These are phyloP conservation scores for Botrytis galanthina DNA, from an alignment of 2,329 filamentous ascomycete species.

Conservation along the genomic window DNA sequence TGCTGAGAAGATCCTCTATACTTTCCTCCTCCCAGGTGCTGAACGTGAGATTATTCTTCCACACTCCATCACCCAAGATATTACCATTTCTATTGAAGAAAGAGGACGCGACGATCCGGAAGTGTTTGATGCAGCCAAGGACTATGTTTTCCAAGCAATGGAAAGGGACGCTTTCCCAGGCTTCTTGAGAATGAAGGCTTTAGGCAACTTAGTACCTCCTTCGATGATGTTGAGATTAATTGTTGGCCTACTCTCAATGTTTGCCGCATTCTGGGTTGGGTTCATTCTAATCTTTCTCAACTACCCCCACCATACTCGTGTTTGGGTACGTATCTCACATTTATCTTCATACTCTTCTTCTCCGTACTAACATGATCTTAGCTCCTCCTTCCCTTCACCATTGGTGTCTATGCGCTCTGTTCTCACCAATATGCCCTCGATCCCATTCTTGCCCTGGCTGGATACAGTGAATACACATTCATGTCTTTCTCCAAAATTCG, in stretches of 20 bases:
- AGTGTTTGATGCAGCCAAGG: slow-evolving; percentile 95
- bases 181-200: slow-evolving; percentile 89
- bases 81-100: slow-evolving; percentile 85
- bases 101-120: slow-evolving; percentile 92
- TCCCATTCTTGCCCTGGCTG: slow-evolving; percentile 82
- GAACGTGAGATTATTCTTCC: slow-evolving; percentile 95
- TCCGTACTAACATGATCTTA: slow-evolving; percentile 42
- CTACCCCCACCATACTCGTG: slow-evolving; percentile 68
- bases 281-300: slow-evolving; percentile 93
- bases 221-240: slow-evolving; percentile 85
- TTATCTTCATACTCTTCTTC: not conserved
- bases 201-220: slow-evolving; percentile 91
- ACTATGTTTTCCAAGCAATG: slow-evolving; percentile 99
- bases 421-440: slow-evolving; percentile 97
- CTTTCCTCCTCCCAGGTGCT: slow-evolving; percentile 88
- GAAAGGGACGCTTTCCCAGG: slow-evolving; percentile 98
- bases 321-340: slow-evolving; percentile 66
- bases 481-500: slow-evolving; percentile 86
- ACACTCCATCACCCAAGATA: slow-evolving; percentile 78
- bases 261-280: slow-evolving; percentile 88
- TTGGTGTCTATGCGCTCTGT: slow-evolving; percentile 83
- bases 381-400: slow-evolving; percentile 84
- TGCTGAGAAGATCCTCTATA: slow-evolving; percentile 98
- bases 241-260: slow-evolving; percentile 80
- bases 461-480: slow-evolving; percentile 93